These are phyloP conservation scores for Tagetes patula DNA, from an alignment of 129 eudicot species.

Conservation along the genomic window DNA sequence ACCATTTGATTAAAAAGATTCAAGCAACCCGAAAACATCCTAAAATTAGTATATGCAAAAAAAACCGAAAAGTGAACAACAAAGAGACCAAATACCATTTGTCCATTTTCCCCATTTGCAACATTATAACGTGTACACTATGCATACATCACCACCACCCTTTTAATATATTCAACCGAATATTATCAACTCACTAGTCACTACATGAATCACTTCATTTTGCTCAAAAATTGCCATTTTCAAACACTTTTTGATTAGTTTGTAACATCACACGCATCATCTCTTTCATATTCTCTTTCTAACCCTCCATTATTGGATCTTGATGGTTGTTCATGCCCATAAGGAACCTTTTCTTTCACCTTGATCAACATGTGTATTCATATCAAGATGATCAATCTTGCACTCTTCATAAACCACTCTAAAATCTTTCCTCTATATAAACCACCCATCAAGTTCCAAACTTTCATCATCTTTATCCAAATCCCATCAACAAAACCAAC, in stretches of 20 bases:
- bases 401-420: conserved; percentile 25
- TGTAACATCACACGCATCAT: conserved; percentile 24
- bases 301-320: conserved; percentile 28
- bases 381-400: conserved; percentile 31
- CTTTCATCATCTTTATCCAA: conserved; percentile 32
- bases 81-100: conserved; percentile 17
- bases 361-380: conserved; percentile 21
- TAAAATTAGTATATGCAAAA: conserved; percentile 15
- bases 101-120: conserved; percentile 29
- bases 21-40: conserved; percentile 7
- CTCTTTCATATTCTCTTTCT: conserved; percentile 14
- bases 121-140: conserved; percentile 20
- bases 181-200: conserved; percentile 5
- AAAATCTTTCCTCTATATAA: conserved; percentile 29
- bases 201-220: conserved; percentile 21
- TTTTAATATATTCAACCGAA: conserved; percentile 23
- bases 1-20: background rate
- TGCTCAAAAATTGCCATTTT: background rate
- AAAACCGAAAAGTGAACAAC: conserved; percentile 23
- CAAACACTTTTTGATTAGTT: conserved; percentile 16
- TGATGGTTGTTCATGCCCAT: conserved; percentile 35
- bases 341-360: conserved; percentile 33
- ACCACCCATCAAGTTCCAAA: conserved; percentile 31
- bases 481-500: conserved; percentile 1
- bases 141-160: conserved; percentile 14